Base-by-base conservation (phyloP, 2,329 filamentous ascomycete genomes). In the Xylaria sp. region DNA sequence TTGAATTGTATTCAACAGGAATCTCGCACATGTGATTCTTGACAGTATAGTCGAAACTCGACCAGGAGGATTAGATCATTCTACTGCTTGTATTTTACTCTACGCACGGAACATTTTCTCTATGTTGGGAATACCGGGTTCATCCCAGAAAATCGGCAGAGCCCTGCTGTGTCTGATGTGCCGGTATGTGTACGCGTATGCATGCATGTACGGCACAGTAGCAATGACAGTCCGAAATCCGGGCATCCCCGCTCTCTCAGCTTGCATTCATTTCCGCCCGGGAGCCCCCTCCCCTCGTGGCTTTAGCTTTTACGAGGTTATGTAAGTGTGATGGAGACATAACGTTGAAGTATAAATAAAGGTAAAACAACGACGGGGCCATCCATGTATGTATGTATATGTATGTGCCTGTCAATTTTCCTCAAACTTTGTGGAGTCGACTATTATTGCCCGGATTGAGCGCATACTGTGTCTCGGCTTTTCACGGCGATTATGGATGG, bases 121-220 rank as follows among this genome's bases (percentile, higher is more conserved):
- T 36, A 20, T 20, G 36, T 38, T 13, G 36, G 51, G 33, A 33
- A 9, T 38, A 33, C 51, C 23, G 11, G 51, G 31, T 56, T 56
- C 6, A 56, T 56, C 28, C 51, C 11, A 33, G 51, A 20, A 38
- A 38, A 38, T 38, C 33, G 10, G 36, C 36, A 38, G 36, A 13
- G 36, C 36, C 51, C 51, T 20, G 31, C 36, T 10, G 49, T 53
- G 31, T 53, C 31, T 33, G 49, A 33, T 17, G 15, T 31, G 15
- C 20, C 23, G 17, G 48, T 62, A 56, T 49, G 49, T 49, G 26
- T 38, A 56, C 59, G 59, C 59, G 26, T 38, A 56, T 54, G 40
- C 59, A 51, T 44, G 40, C 49, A 62, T 44, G 48, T 46, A 63
- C 38, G 38, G 38, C 38, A 15, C 38, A 40, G 38, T 15, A 40